Evolutionary conservation across 495 filamentous ascomycete genomes (phyloP).

Genomic region (Penicilliopsis zonata): DNA sequence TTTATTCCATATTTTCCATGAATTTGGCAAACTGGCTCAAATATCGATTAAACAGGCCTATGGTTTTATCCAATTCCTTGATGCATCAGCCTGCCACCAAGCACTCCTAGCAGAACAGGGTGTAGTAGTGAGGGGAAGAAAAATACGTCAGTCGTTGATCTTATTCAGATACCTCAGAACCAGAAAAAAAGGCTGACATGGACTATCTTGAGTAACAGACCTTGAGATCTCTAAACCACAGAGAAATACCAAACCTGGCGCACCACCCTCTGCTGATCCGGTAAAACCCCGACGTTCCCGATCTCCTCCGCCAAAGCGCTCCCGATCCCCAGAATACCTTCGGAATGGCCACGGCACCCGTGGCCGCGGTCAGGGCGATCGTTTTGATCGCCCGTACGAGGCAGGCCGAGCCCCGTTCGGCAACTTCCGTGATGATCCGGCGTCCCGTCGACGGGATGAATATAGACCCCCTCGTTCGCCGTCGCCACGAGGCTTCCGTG

Average conservation of each 20-base stretch:
- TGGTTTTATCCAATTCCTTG: constrained; percentile 92
- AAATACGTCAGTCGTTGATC: constrained; percentile 65
- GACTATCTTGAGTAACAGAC: constrained; percentile 38
- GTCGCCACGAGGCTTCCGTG: constrained; percentile 44
- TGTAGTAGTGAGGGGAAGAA: constrained; percentile 62
- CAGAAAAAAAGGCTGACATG: constrained; percentile 5
- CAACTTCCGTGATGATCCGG: constrained; percentile 37
- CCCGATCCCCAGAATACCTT: constrained; percentile 59
- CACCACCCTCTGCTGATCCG: constrained; percentile 24
- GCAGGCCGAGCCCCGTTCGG: constrained; percentile 26
- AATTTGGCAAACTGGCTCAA: constrained; percentile 80
- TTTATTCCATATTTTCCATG: constrained; percentile 78
- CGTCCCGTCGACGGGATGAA: constrained; percentile 44
- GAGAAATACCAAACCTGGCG: constrained; percentile 51
- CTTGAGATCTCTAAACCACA: constrained; percentile 89
- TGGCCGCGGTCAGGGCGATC: constrained; percentile 25
- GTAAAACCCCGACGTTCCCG: no score
- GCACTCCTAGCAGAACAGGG: constrained; percentile 73
- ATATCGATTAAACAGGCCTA: constrained; percentile 96
- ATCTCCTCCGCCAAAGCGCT: constrained; percentile 37
- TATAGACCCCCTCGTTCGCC: constrained; percentile 53
- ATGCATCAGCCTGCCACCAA: constrained; percentile 53
- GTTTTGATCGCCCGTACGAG: constrained; percentile 32
- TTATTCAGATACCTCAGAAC: constrained; percentile 3
- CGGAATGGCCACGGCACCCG: constrained; percentile 33